Evolutionary conservation across 1,139 yeast genomes (phyloP), one percentile per base, ranked within the genome.

Genomic region (Yamadazyma triangularis): DNA sequence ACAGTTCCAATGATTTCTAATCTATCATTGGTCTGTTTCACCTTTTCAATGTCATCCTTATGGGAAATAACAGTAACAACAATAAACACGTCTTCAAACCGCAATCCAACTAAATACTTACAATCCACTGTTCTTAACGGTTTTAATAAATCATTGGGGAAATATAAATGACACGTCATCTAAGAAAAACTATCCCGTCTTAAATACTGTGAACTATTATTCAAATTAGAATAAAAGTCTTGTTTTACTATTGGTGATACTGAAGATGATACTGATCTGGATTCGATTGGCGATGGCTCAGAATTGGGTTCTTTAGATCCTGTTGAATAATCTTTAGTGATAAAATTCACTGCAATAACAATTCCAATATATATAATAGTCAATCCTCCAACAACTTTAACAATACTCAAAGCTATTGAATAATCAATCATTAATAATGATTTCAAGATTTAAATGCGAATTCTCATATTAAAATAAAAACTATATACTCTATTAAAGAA

Each of bases 181-280:
- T 41, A 15, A 12, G 16, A 11, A 34, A 64, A 58, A 33, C 72
- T 65, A 42, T 67, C 73, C 33, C 73, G 45, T 32, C 73, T 45
- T 23, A 66, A 47, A 39, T 60, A 66, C 39, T 64, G 73, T 2
- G 70, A 60, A 38, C 71, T 65, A 40, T 56, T 64, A 43, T 65
- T 66, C 33, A 63, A 49, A 35, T 55, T 58, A 32, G 52, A 50
- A 45, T 65, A 66, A 41, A 65, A 61, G 15, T 44, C 20, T 18
- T 18, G 20, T 18, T 9, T 18, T 18, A 18, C 46, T 7, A 18
- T 6, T 18, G 20, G 20, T 7, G 20, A 18, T 9, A 18, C 20
- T 18, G 20, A 18, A 7, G 8, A 7, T 18, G 20, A 18, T 7
- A 18, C 6, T 6, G 20, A 7, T 6, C 6, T 13, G 23, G 23